phyloP scores from a whole-genome alignment of 2,329 filamentous ascomycete genomes.

The Paracorniculantispora psalliotae region DNA sequence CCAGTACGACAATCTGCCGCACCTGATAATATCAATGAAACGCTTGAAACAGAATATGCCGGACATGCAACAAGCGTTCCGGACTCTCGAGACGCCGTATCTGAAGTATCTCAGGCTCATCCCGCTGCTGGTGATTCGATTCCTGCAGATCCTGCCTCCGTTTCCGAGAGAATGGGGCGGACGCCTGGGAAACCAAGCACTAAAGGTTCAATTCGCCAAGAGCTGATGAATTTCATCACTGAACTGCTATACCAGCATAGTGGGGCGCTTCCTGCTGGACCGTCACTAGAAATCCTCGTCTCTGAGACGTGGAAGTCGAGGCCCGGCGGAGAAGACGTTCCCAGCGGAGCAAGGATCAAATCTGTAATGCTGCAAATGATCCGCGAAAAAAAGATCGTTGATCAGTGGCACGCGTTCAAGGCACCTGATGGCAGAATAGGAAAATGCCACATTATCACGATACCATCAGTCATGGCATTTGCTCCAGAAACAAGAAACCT shows the following conservation, averaged over 20 bases:
- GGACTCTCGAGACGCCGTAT: neutral
- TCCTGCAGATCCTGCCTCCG: neutral
- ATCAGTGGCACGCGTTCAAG: slow-evolving; percentile 42
- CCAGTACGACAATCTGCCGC: neutral
- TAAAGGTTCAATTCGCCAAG: neutral
- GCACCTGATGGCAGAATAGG: slow-evolving; percentile 36
- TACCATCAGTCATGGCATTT: slow-evolving; percentile 37
- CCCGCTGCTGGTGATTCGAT: neutral
- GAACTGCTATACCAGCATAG: slow-evolving; percentile 26
- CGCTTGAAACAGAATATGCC: neutral
- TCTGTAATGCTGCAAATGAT: slow-evolving; percentile 34
- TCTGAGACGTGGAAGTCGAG: slow-evolving; percentile 33
- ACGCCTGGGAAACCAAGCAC: neutral
- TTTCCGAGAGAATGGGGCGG: neutral
- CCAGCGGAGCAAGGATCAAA: slow-evolving; percentile 34
- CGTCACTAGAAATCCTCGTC: slow-evolving; percentile 27
- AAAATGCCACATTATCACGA: slow-evolving; percentile 41
- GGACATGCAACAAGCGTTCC: neutral
- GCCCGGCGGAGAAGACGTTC: slow-evolving; percentile 36
- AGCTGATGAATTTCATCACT: slow-evolving; percentile 23
- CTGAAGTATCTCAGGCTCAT: neutral
- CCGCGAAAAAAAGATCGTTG: slow-evolving; percentile 29
- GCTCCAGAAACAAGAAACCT: slow-evolving; percentile 36
- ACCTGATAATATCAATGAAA: neutral
- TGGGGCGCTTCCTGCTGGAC: slow-evolving; percentile 47